Evolutionary conservation across 78 protist species (phyloP).

Genomic region (Pelomyxa schiedti): DNA sequence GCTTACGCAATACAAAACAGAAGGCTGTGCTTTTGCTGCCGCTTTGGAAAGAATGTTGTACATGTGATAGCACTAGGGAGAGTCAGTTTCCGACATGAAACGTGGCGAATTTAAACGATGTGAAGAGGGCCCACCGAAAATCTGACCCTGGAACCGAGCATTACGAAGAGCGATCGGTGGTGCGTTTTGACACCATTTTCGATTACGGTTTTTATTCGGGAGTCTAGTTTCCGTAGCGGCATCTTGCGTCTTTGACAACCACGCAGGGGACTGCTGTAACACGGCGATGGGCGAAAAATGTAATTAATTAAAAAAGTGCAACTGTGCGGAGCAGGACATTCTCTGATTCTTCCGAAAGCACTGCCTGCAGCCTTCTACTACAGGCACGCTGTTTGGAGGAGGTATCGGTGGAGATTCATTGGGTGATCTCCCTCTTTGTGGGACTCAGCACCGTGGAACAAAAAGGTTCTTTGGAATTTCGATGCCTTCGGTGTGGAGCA

Average conservation of each 20-base stretch:
- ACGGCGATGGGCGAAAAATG: no score
- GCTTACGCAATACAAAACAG: conserved; percentile 97
- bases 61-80: conserved; percentile 69
- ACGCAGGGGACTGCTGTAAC: no score
- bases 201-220: conserved; percentile 74
- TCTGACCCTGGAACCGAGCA: conserved; percentile 88
- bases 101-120: not conserved
- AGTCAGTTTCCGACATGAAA: not conserved
- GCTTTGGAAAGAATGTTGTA: conserved; percentile 89
- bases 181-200: conserved; percentile 66
- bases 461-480: no score
- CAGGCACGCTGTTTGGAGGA: no score
- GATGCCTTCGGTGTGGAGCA: no score
- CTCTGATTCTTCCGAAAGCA: no score
- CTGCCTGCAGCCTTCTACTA: no score
- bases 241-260: conserved; percentile 12
- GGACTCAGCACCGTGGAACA: no score
- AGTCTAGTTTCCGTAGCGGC: conserved; percentile 76
- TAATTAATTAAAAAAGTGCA: no score
- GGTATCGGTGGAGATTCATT: no score
- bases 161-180: conserved; percentile 83
- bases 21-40: conserved; percentile 65
- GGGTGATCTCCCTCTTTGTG: no score
- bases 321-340: no score
- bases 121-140: conserved; percentile 77